Base-by-base conservation (phyloP, 306 rosid species). In the Trichosanthes cucumerina region DNA sequence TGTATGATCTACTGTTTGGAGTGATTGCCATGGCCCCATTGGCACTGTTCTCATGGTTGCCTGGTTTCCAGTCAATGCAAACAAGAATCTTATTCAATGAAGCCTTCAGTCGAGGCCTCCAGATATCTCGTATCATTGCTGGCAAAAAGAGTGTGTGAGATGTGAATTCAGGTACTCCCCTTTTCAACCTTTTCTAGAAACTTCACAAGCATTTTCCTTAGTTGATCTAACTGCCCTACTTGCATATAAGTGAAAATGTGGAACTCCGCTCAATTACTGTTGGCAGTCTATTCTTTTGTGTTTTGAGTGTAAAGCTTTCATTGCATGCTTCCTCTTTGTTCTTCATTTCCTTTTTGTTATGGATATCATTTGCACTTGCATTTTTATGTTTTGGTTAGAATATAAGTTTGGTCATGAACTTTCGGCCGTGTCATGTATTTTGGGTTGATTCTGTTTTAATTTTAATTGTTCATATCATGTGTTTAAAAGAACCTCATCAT, bases 71-170 rank as follows among this genome's bases (percentile, higher is more conserved):
- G 79, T 81, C 97, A 26, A 94, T 94, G 98, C 98, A 94, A 83
- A 94, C 98, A 62, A 92, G 98, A 85, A 89, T 94, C 85, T 86
- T 94, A 65, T 94, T 94, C 56, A 94, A 94, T 80, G 97, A 94
- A 83, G 98, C 93, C 43, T 94, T 94, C 85, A 94, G 98, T 87
- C 84, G 98, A 86, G 98, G 98, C 79, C 98, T 94, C 52, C 96
- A 92, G 86, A 94, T 94, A 85, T 94, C 97, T 73, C 92, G 94
- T 75, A 87, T 94, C 82, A 84, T 94, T 68, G 72, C 87, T 59
- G 97, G 98, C 86, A 93, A 93, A 89, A 93, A 90, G 81, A 62
- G 14, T 62, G 44, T 63, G 44, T 78, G 60, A 91, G 80, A 79
- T 80, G 81, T 75, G 63, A 79, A 41, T 73, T 57, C 82, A 89